A percentile compares a stretch with the other conserved stretches of the same genome.
Evolutionary conservation across 2,329 filamentous ascomycete genomes (phyloP).

Genomic region (Zymoseptoria ardabiliae): DNA sequence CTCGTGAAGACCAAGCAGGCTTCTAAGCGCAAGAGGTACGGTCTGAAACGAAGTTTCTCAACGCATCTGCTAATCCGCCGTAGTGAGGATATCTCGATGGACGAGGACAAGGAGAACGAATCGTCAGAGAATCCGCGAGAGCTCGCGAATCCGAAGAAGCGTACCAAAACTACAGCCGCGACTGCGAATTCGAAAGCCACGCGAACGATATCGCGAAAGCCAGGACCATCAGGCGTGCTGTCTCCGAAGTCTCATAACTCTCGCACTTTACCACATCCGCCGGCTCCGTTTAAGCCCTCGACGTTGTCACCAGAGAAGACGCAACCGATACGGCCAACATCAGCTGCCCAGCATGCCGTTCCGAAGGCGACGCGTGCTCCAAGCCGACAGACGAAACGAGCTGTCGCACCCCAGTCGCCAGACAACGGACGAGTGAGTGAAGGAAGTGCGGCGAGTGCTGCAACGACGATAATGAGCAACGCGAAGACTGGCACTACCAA

Average conservation of each 20-base stretch:
- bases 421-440: constrained; percentile 40
- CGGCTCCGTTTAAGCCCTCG: constrained; percentile 24
- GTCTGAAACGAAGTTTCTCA: not conserved
- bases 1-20: constrained; percentile 3
- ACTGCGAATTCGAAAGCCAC: constrained; percentile 27
- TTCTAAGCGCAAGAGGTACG: constrained; percentile 18
- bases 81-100: constrained; percentile 14
- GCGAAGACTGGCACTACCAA: constrained; percentile 38
- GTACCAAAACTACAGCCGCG: constrained; percentile 30
- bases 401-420: constrained; percentile 2
- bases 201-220: constrained; percentile 29
- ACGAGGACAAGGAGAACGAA: constrained; percentile 72
- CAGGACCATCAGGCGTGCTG: constrained; percentile 50
- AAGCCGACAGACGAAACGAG: constrained; percentile 51
- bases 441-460: constrained; percentile 54
- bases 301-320: constrained; percentile 48
- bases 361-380: constrained; percentile 53
- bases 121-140: constrained; percentile 30
- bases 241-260: constrained; percentile 81
- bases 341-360: constrained; percentile 21
- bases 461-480: constrained; percentile 53
- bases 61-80: not conserved
- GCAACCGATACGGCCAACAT: constrained; percentile 23
- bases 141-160: constrained; percentile 65
- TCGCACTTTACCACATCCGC: constrained; percentile 55